Evolutionary conservation across 805 yeast genomes (phyloP).

Genomic region (Saccharomycopsis capsularis): DNA sequence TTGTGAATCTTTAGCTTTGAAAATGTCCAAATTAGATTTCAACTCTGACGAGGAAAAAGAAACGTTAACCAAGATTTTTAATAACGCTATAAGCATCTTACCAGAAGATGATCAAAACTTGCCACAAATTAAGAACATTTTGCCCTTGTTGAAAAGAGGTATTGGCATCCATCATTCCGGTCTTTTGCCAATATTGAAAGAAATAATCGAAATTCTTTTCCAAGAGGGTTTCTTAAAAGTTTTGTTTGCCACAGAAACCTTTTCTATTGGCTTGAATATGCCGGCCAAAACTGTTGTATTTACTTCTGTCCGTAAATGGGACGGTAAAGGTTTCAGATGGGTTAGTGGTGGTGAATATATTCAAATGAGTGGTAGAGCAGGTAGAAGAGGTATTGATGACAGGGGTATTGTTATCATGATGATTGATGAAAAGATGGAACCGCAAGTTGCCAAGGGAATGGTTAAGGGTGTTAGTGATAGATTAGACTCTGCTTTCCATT

Average conservation of each 20-base stretch:
- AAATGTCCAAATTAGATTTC: constrained; percentile 93
- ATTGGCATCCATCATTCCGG: constrained; percentile 99
- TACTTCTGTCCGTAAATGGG: constrained; percentile 97
- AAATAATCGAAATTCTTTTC: constrained; percentile 90
- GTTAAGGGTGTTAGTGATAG: constrained; percentile 98
- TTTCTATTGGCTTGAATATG: constrained; percentile 97
- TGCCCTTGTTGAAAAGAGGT: constrained; percentile 87
- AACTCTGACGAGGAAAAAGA: constrained; percentile 92
- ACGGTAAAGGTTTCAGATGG: constrained; percentile 97
- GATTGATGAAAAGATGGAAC: constrained; percentile 99
- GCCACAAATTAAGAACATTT: constrained; percentile 88
- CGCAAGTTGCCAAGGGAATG: constrained; percentile 98
- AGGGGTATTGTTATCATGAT: constrained; percentile 98
- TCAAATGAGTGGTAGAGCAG: constrained; percentile 99
- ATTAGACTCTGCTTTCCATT: constrained; percentile 93
- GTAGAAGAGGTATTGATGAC: constrained; percentile 98
- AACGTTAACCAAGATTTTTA: constrained; percentile 81
- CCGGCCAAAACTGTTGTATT: constrained; percentile 99
- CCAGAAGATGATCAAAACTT: constrained; percentile 88
- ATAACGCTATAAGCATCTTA: constrained; percentile 78
- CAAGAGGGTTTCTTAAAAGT: constrained; percentile 96
- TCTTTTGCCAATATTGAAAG: constrained; percentile 83
- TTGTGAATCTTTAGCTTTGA: constrained; percentile 88
- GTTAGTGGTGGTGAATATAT: constrained; percentile 99
- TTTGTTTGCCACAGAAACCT: constrained; percentile 95